These are phyloP conservation scores for Spongispora temasekensis DNA, from an alignment of 1,284 basidiomycete species.

Conservation along the genomic window DNA sequence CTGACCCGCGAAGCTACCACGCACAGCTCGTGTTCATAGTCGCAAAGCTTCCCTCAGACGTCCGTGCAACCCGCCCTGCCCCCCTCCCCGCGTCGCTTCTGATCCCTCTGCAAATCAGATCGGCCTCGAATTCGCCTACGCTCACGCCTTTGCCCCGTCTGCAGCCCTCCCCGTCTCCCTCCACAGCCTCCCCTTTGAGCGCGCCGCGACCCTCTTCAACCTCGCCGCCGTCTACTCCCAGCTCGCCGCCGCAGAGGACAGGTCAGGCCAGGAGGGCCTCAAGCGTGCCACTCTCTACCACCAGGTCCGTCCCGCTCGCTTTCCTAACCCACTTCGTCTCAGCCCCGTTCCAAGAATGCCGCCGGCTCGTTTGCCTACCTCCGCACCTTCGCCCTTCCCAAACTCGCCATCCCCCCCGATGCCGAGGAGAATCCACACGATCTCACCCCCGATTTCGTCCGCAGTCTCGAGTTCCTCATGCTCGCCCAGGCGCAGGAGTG, in stretches of 20 bases:
- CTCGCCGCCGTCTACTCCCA: slow-evolving; percentile 81
- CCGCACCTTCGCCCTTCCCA: slow-evolving; percentile 56
- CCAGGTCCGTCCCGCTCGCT: slow-evolving; percentile 52
- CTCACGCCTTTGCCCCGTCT: slow-evolving; percentile 59
- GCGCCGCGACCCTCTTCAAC: slow-evolving; percentile 79
- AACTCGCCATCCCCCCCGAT: slow-evolving; percentile 51
- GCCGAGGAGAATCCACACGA: slow-evolving; percentile 62
- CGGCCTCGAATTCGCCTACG: slow-evolving; percentile 74
- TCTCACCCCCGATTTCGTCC: slow-evolving; percentile 63
- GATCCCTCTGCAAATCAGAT: slow-evolving; percentile 54
- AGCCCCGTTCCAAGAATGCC: slow-evolving; percentile 53
- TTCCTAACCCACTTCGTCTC: slow-evolving; percentile 2
- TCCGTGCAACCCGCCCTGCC: slow-evolving; percentile 35
- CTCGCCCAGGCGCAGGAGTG: slow-evolving; percentile 97
- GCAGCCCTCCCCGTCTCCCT: slow-evolving; percentile 62
- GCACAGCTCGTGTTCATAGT: slow-evolving; percentile 83
- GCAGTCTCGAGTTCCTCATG: slow-evolving; percentile 75
- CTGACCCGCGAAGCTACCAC: slow-evolving; percentile 67
- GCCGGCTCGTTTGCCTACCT: slow-evolving; percentile 78
- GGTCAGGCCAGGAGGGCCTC: slow-evolving; percentile 75
- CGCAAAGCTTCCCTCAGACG: slow-evolving; percentile 70
- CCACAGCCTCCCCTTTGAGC: slow-evolving; percentile 78
- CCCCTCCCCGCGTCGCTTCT: slow-evolving; percentile 9
- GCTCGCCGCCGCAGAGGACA: slow-evolving; percentile 65
- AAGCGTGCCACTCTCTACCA: slow-evolving; percentile 72